Conservation (phyloP, 345 rosid species). For the Lepidium sativum region DNA sequence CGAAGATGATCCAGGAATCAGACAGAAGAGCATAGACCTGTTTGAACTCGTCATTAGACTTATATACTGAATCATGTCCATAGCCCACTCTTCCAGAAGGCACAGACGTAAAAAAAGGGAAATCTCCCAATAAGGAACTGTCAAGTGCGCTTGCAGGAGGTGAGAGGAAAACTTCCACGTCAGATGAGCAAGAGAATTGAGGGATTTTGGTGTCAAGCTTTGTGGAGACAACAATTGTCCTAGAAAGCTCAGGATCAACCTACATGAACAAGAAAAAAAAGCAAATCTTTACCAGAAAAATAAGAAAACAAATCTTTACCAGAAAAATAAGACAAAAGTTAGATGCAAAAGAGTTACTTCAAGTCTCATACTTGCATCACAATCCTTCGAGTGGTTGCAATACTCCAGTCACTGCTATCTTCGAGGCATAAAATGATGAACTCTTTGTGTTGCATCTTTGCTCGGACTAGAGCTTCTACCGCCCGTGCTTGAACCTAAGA, state of each 20-base stretch:
- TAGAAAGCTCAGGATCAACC: conserved; percentile 95
- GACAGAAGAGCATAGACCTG: conserved; percentile 42
- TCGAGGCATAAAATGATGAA: conserved; percentile 92
- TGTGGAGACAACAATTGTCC: conserved; percentile 82
- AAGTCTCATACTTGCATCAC: conserved; percentile 77
- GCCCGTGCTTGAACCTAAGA: conserved; percentile 83
- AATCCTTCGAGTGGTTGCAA: conserved; percentile 78
- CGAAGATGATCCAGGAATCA: background rate
- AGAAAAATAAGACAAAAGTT: background rate
- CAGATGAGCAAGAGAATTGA: conserved; percentile 80
- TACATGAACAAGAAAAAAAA: conserved; percentile 27
- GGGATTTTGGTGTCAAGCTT: conserved; percentile 94
- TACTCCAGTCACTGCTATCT: conserved; percentile 95
- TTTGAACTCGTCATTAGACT: conserved; percentile 80
- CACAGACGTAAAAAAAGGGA: conserved; percentile 91
- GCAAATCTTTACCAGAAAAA: conserved; percentile 1
- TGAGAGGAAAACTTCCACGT: conserved; percentile 89
- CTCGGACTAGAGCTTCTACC: conserved; percentile 78
- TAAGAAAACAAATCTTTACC: background rate
- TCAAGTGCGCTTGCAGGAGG: conserved; percentile 81
- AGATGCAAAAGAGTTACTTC: background rate
- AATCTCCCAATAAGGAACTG: conserved; percentile 78
- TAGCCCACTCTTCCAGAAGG: conserved; percentile 95
- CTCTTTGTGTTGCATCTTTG: conserved; percentile 94
- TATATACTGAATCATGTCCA: conserved; percentile 64